A percentile compares a stretch with the other conserved stretches of the same genome.
Conservation (phyloP, 1,284 basidiomycete genomes). For the Ceratobasidium papillatum region DNA sequence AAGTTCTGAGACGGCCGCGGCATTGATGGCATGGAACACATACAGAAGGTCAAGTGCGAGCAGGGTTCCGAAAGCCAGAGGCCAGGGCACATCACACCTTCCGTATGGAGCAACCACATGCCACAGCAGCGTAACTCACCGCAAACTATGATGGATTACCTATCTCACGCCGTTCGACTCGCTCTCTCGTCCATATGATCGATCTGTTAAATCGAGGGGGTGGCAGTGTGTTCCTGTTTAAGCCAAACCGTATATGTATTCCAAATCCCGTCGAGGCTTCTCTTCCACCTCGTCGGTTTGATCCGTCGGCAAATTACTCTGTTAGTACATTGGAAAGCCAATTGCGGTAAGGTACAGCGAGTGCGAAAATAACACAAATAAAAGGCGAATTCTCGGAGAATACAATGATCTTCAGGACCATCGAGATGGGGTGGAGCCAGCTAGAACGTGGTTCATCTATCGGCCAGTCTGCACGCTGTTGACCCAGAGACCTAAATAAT, state of each 20-base stretch:
- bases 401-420: neutral
- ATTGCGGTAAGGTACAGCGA: neutral
- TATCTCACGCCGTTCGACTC: neutral
- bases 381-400: constrained; percentile 31
- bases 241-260: neutral
- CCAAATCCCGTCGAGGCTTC: neutral
- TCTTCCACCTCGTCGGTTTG: neutral
- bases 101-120: neutral
- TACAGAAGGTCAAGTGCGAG: neutral
- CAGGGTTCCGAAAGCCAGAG: constrained; percentile 5
- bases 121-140: neutral
- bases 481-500: constrained; percentile 24
- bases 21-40: neutral
- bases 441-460: neutral
- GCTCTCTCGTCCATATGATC: neutral
- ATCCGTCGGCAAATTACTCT: neutral
- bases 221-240: constrained; percentile 2
- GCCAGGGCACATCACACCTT: neutral
- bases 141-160: neutral
- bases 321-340: constrained; percentile 9
- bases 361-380: neutral
- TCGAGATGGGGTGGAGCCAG: neutral
- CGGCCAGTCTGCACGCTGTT: constrained; percentile 7
- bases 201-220: neutral
- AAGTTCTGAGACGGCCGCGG: neutral